These are phyloP conservation scores for Wickerhamiella slavikovae DNA, from an alignment of 805 yeast species.

Conservation along the genomic window DNA sequence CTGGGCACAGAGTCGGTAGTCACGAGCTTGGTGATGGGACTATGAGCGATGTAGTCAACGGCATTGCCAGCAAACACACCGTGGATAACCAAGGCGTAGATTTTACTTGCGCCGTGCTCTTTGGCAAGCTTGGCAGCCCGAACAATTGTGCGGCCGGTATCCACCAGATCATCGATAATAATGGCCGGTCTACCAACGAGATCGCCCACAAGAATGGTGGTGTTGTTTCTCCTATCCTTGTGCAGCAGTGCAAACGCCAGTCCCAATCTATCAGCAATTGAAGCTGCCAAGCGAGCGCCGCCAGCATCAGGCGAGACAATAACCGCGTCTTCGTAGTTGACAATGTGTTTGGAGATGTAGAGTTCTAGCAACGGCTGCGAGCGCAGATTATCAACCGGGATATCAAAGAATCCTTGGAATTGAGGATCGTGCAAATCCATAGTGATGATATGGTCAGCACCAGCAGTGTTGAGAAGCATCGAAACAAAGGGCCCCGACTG, in stretches of 20 bases:
- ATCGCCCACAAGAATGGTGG: constrained; percentile 92
- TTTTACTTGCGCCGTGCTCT: constrained; percentile 78
- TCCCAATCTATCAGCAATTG: constrained; percentile 76
- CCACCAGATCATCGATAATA: constrained; percentile 83
- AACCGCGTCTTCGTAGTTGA: constrained; percentile 65
- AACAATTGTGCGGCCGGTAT: constrained; percentile 78
- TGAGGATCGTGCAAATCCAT: constrained; percentile 98
- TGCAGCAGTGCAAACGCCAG: constrained; percentile 87
- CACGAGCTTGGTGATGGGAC: constrained; percentile 63
- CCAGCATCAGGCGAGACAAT: constrained; percentile 98
- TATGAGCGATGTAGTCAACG: constrained; percentile 38
- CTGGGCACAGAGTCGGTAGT: constrained; percentile 91
- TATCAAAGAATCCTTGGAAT: constrained; percentile 91
- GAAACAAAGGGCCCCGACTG: constrained; percentile 90
- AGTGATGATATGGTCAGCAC: constrained; percentile 90
- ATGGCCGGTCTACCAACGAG: constrained; percentile 73
- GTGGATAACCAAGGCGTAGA: constrained; percentile 78
- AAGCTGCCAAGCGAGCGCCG: constrained; percentile 94
- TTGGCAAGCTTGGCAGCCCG: constrained; percentile 82
- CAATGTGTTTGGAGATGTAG: constrained; percentile 58
- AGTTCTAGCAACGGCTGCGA: constrained; percentile 75
- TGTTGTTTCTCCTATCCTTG: constrained; percentile 45
- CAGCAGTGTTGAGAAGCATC: constrained; percentile 68
- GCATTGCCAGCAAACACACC: constrained; percentile 92
- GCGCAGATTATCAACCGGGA: constrained; percentile 86